phyloP scores from a whole-genome alignment of 2,329 filamentous ascomycete genomes.

The Reticulascus tulasneorum region DNA sequence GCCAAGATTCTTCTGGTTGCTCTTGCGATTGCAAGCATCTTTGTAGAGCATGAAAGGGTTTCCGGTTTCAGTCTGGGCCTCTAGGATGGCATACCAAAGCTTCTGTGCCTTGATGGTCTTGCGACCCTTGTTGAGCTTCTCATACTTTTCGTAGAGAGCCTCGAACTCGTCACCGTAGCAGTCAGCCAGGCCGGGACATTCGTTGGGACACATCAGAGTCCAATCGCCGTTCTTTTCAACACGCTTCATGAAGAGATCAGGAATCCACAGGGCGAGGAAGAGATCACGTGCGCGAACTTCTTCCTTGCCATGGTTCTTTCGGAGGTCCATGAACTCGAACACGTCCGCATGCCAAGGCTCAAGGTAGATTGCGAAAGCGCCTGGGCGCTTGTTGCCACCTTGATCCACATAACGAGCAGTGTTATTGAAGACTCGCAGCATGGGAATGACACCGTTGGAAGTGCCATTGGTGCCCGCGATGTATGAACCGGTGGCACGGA shows the following conservation, averaged over 20 bases:
- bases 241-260: conserved; percentile 99
- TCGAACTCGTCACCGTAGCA: conserved; percentile 98
- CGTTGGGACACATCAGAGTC: conserved; percentile 98
- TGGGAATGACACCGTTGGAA: conserved; percentile 94
- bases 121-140: conserved; percentile 80
- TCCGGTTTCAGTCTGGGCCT: conserved; percentile 97
- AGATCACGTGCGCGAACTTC: conserved; percentile 95
- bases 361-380: conserved; percentile 97
- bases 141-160: conserved; percentile 88
- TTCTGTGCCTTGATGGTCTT: conserved; percentile 96
- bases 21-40: conserved; percentile 97
- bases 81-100: conserved; percentile 97
- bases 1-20: conserved; percentile 99
- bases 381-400: conserved; percentile 97
- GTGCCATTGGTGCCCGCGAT: conserved; percentile 98
- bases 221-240: conserved; percentile 95
- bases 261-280: conserved; percentile 97
- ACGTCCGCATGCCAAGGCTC: conserved; percentile 99
- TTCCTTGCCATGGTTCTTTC: conserved; percentile 99
- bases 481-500: conserved; percentile 95
- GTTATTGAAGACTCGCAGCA: conserved; percentile 99
- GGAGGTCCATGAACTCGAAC: conserved; percentile 93
- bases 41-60: conserved; percentile 99
- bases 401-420: conserved; percentile 98
- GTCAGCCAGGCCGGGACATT: conserved; percentile 91